phyloP scores from a whole-genome alignment of 257 asterid species.

The Solanum piurae region DNA sequence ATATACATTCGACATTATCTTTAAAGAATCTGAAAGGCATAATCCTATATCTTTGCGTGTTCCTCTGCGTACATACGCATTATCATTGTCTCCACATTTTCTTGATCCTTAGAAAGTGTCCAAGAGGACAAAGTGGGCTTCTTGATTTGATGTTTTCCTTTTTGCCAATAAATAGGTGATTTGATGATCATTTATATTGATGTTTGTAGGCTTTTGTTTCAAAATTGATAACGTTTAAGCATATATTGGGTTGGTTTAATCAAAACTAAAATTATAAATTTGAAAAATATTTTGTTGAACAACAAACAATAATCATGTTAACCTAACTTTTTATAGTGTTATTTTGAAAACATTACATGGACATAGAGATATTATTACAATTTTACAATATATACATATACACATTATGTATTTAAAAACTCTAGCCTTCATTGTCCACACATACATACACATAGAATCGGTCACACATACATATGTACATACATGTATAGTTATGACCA shows the following conservation, averaged over 20 bases:
- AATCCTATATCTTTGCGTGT: background rate
- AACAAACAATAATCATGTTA: background rate
- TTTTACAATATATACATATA: no score
- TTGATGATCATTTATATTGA: background rate
- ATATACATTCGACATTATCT: no score
- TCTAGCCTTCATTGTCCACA: background rate
- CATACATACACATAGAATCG: background rate
- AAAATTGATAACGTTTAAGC: background rate
- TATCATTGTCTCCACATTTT: background rate
- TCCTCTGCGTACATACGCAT: no score
- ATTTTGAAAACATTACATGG: no score
- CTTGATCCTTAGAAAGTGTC: background rate
- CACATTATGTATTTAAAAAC: background rate
- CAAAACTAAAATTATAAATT: background rate
- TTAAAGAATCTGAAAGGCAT: no score
- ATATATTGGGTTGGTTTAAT: background rate
- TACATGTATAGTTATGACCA: background rate
- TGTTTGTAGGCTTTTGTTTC: background rate
- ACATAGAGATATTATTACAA: background rate
- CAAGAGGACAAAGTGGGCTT: background rate
- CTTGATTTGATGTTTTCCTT: background rate
- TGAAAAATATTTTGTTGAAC: background rate
- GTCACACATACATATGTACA: no score
- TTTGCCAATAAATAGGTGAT: background rate
- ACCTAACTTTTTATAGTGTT: no score